These are phyloP conservation scores for Lachancea waltii DNA, from an alignment of 805 yeast species.

Conservation along the genomic window DNA sequence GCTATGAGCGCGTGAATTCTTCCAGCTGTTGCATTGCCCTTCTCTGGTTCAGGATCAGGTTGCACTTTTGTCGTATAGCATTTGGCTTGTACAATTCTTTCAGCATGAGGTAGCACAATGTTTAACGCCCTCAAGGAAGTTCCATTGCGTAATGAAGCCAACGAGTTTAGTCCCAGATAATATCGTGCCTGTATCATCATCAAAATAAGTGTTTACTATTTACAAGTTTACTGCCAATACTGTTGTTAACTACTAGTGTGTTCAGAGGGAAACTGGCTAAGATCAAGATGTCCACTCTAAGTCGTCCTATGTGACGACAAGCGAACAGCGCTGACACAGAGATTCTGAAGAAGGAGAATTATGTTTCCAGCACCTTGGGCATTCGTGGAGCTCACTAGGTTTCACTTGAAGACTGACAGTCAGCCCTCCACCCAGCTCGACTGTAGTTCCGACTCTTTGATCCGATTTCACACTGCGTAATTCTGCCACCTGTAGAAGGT, in stretches of 20 bases:
- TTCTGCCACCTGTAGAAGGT: slow-evolving; percentile 56
- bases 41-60: too few relatives aligned
- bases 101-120: too few relatives aligned
- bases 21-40: slow-evolving; percentile 12
- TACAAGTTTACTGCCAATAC: slow-evolving; percentile 1
- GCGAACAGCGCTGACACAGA: slow-evolving; percentile 63
- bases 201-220: too few relatives aligned
- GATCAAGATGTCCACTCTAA: neutral
- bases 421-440: slow-evolving; percentile 27
- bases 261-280: too few relatives aligned
- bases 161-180: too few relatives aligned
- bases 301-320: slow-evolving; percentile 21
- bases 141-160: too few relatives aligned
- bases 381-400: slow-evolving; percentile 43
- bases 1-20: slow-evolving; percentile 19
- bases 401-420: slow-evolving; percentile 35
- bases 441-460: neutral
- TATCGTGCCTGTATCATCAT: too few relatives aligned
- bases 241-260: too few relatives aligned
- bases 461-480: slow-evolving; percentile 35
- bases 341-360: slow-evolving; percentile 44
- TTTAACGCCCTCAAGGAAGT: too few relatives aligned
- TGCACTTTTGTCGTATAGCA: too few relatives aligned
- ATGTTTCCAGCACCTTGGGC: slow-evolving; percentile 94
- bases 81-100: too few relatives aligned